These are phyloP conservation scores for Trichoderma atrobrunneum DNA, from an alignment of 2,329 filamentous ascomycete species.

Conservation along the genomic window DNA sequence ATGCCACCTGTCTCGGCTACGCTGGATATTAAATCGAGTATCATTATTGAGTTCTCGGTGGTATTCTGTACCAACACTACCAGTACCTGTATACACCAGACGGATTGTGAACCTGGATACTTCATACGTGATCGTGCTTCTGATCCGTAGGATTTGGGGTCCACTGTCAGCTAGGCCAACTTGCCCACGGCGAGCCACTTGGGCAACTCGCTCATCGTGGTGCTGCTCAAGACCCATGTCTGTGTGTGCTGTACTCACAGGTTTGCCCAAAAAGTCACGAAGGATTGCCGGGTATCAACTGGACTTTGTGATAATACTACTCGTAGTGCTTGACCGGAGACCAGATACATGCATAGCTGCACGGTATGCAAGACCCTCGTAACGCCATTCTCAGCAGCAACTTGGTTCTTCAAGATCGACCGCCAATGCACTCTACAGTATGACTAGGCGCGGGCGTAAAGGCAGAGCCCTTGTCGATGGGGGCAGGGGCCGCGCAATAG, in stretches of 20 bases:
- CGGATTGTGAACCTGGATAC: not conserved
- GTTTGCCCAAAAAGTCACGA: not conserved
- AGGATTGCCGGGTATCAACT: not conserved
- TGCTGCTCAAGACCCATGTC: not conserved
- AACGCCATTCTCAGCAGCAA: conserved; percentile 1
- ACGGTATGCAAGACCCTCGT: not conserved
- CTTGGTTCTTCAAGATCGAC: conserved; percentile 14
- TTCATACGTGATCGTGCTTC: not conserved
- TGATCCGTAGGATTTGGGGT: not conserved
- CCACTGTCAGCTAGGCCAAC: not conserved
- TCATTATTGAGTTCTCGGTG: not conserved
- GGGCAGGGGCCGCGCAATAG: conserved; percentile 7
- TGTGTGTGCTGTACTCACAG: not conserved
- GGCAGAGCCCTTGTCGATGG: conserved; percentile 2
- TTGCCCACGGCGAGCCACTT: not conserved
- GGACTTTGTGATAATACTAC: not conserved
- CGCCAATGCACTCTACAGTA: conserved; percentile 16
- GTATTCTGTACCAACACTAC: not conserved
- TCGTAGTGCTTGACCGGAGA: not conserved
- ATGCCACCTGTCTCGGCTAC: not conserved
- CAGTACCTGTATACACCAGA: not conserved
- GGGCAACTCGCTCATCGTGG: not conserved
- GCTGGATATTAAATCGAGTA: not conserved
- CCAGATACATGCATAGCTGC: not conserved
- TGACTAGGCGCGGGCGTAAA: conserved; percentile 17